phyloP scores from a whole-genome alignment of 192 early-diverging fungal genomes.

The Podila epicladia region DNA sequence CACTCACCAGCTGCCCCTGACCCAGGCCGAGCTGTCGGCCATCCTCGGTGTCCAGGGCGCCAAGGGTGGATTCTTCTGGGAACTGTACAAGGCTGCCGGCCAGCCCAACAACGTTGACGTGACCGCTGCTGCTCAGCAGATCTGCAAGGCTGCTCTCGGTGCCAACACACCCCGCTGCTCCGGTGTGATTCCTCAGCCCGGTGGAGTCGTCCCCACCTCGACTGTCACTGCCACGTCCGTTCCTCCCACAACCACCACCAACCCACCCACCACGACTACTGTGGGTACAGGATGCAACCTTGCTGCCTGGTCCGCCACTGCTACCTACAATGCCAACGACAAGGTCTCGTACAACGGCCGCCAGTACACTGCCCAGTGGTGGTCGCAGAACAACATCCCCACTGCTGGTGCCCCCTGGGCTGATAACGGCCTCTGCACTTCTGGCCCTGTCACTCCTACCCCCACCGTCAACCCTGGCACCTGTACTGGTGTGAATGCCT shows the following conservation, averaged over 20 bases:
- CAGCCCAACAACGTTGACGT: constrained; percentile 31
- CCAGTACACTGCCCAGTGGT: constrained; percentile 59
- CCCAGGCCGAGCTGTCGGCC: constrained; percentile 37
- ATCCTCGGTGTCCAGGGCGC: constrained; percentile 40
- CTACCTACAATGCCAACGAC: constrained; percentile 39
- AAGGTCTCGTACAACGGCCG: constrained; percentile 60
- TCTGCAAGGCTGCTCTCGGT: constrained; percentile 49
- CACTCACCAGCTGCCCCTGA: constrained; percentile 45
- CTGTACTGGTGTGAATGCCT: constrained; percentile 42
- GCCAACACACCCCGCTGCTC: constrained; percentile 40
- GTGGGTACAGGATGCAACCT: constrained; percentile 36
- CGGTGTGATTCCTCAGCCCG: constrained; percentile 34
- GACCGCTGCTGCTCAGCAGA: constrained; percentile 35
- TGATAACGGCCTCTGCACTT: constrained; percentile 30
- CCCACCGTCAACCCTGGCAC: constrained; percentile 16
- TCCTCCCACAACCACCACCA: constrained; percentile 8
- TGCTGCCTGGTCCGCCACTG: constrained; percentile 38
- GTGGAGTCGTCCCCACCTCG: constrained; percentile 14
- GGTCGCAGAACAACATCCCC: constrained; percentile 46
- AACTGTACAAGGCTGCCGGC: constrained; percentile 44
- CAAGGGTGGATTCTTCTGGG: constrained; percentile 54
- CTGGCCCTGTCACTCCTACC: constrained; percentile 7
- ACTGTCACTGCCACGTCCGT: constrained; percentile 28
- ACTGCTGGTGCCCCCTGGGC: constrained; percentile 40
- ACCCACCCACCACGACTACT: constrained; percentile 9